Evolutionary conservation across 1,284 basidiomycete species (phyloP).

Genomic region (Trichosporon coremiiforme): DNA sequence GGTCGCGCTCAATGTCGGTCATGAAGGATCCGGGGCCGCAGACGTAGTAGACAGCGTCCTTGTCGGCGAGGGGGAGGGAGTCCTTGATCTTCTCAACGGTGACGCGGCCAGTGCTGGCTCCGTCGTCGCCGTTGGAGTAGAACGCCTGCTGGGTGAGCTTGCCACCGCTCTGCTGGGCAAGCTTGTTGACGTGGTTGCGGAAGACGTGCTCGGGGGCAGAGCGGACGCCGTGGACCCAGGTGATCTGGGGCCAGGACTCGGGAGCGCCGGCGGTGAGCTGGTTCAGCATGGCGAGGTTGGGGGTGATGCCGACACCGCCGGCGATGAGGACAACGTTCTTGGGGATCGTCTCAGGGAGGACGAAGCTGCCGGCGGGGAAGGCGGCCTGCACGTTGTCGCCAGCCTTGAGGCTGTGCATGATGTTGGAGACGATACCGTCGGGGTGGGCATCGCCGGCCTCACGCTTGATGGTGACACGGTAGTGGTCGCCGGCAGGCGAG

Average conservation of each 20-base stretch:
- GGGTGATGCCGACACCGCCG: slow-evolving; percentile 48
- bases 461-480: slow-evolving; percentile 45
- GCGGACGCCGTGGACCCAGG: slow-evolving; percentile 35
- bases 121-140: slow-evolving; percentile 29
- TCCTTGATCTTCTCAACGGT: slow-evolving; percentile 28
- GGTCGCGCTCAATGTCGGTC: slow-evolving; percentile 30
- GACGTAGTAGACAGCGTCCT: slow-evolving; percentile 38
- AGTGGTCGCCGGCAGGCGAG: slow-evolving; percentile 33
- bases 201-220: slow-evolving; percentile 30
- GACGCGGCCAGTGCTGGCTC: slow-evolving; percentile 30
- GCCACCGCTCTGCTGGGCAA: slow-evolving; percentile 29
- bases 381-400: slow-evolving; percentile 39
- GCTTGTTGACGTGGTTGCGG: slow-evolving; percentile 29
- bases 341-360: slow-evolving; percentile 33
- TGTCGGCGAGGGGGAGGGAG: slow-evolving; percentile 36
- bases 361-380: slow-evolving; percentile 44
- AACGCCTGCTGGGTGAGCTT: slow-evolving; percentile 36
- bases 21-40: slow-evolving; percentile 46
- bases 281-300: slow-evolving; percentile 47
- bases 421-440: slow-evolving; percentile 27
- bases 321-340: slow-evolving; percentile 46
- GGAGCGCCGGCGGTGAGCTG: slow-evolving; percentile 18
- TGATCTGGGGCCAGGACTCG: slow-evolving; percentile 27
- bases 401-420: slow-evolving; percentile 39
- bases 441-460: slow-evolving; percentile 33